These are phyloP conservation scores for Moricandia arvensis DNA, from an alignment of 345 rosid genomes.

Conservation along the genomic window DNA sequence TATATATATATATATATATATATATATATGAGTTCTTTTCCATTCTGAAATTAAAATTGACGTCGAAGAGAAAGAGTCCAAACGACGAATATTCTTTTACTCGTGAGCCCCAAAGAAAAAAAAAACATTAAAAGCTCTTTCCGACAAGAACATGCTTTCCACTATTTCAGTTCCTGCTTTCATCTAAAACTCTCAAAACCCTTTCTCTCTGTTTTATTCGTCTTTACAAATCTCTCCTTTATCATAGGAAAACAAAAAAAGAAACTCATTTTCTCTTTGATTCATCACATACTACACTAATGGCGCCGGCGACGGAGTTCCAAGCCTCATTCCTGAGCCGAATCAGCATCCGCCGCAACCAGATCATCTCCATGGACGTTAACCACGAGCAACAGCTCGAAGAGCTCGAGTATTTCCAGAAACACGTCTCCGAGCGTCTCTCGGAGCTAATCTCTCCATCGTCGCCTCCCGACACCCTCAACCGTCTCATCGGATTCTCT, in stretches of 20 bases:
- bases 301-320: constrained; percentile 65
- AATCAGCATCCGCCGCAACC: constrained; percentile 84
- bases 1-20: too few relatives aligned
- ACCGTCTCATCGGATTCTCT: constrained; percentile 47
- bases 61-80: not conserved
- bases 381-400: constrained; percentile 76
- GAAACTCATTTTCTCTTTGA: not conserved
- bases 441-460: constrained; percentile 46
- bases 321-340: constrained; percentile 83
- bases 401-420: constrained; percentile 79
- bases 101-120: not conserved
- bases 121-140: not conserved
- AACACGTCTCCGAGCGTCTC: constrained; percentile 67
- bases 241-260: constrained; percentile 5
- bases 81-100: not conserved
- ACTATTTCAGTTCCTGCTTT: constrained; percentile 18
- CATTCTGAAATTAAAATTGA: not conserved
- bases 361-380: constrained; percentile 76
- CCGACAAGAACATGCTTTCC: constrained; percentile 34
- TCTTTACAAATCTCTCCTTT: constrained; percentile 22
- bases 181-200: constrained; percentile 13
- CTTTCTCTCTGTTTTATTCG: not conserved
- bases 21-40: too few relatives aligned
- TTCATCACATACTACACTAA: not conserved
- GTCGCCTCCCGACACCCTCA: not conserved